These are phyloP conservation scores for Apiotrichum mycotoxinovorans DNA, from an alignment of 1,284 basidiomycete genomes.

Conservation along the genomic window DNA sequence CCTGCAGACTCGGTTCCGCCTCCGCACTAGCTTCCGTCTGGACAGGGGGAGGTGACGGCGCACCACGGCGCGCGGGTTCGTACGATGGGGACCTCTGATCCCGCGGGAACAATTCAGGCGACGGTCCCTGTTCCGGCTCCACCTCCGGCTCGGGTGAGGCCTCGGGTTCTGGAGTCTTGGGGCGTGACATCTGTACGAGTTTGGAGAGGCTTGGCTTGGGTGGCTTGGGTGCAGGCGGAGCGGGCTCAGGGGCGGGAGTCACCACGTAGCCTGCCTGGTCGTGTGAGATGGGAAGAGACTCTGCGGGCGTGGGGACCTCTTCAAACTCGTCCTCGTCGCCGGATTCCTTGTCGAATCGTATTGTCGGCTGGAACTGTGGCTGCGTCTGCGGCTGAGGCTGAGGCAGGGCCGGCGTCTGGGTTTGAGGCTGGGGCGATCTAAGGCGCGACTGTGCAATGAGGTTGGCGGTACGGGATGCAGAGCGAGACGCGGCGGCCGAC, in stretches of 20 bases:
- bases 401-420: neutral
- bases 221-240: neutral
- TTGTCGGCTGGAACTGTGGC: neutral
- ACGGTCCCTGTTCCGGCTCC: too few species aligned
- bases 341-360: neutral
- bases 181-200: neutral
- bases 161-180: neutral
- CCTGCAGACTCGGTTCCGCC: neutral
- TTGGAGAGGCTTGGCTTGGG: neutral
- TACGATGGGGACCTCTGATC: neutral
- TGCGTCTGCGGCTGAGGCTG: neutral
- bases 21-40: too few species aligned
- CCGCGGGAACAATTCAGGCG: neutral
- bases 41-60: neutral
- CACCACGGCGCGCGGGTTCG: neutral
- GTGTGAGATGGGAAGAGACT: neutral
- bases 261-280: neutral
- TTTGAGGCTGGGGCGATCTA: neutral
- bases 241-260: neutral
- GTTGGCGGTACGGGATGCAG: neutral
- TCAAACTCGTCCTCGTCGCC: constrained; percentile 23
- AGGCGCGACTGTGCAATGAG: neutral
- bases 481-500: neutral
- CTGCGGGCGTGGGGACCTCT: constrained; percentile 14
- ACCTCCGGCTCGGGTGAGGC: neutral